Conservation (phyloP, 139 green algal genomes). For the Chlamydomonas schloesseri region DNA sequence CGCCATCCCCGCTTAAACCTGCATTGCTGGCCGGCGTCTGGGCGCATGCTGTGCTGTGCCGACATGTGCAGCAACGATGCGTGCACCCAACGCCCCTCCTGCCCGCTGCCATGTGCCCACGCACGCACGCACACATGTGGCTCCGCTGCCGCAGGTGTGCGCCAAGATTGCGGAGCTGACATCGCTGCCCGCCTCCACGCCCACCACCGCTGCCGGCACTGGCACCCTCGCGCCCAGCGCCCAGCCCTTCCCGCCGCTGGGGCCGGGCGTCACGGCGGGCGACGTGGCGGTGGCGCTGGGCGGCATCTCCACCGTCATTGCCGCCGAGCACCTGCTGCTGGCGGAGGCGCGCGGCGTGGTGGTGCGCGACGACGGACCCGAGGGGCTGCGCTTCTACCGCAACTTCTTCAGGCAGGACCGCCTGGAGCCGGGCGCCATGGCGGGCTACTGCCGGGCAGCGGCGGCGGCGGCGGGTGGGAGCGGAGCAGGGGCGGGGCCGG, state of each 20-base stretch:
- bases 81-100: no score
- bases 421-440: not conserved
- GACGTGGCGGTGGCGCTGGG: conserved; percentile 70
- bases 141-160: conserved; percentile 24
- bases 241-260: conserved; percentile 47
- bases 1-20: no score
- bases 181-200: not conserved
- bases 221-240: not conserved
- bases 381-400: conserved; percentile 88
- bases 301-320: conserved; percentile 75
- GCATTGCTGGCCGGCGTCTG: no score
- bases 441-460: not conserved
- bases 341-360: conserved; percentile 86
- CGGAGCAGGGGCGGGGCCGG: no score
- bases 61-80: no score
- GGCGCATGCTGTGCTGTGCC: no score
- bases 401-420: conserved; percentile 89
- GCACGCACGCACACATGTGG: no score
- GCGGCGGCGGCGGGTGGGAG: no score
- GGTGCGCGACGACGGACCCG: conserved; percentile 90
- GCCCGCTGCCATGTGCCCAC: no score
- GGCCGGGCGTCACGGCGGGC: conserved; percentile 62
- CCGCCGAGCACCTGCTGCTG: conserved; percentile 84
- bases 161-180: conserved; percentile 28
- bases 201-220: not conserved